A percentile compares a stretch with the other conserved stretches of the same genome.
phyloP scores from a whole-genome alignment of 768 basidiomycete species.

The Russula foetens region DNA sequence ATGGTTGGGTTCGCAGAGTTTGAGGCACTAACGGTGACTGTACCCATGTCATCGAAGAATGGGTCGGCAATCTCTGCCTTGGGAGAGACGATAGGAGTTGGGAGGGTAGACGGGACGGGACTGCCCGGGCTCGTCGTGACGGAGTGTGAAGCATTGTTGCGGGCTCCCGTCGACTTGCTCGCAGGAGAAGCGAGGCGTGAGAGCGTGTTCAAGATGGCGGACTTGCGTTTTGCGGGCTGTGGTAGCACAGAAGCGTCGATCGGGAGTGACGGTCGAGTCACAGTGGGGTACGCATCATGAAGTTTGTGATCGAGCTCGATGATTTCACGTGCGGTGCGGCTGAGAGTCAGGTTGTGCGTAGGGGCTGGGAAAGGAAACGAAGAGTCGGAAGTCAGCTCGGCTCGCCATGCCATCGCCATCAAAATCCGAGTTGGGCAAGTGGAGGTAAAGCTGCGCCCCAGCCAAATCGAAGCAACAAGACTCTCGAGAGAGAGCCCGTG shows the following conservation, averaged over 20 bases:
- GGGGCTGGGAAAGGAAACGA: constrained; percentile 47
- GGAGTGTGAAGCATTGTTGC: constrained; percentile 24
- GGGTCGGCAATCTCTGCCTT: constrained; percentile 54
- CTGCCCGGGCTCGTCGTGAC: constrained; percentile 21
- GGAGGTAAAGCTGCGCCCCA: constrained; percentile 15
- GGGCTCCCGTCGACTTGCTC: constrained; percentile 36
- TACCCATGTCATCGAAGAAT: constrained; percentile 34
- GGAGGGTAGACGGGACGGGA: constrained; percentile 28
- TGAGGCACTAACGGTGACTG: constrained; percentile 21
- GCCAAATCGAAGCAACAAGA: background rate
- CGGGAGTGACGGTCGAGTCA: constrained; percentile 53
- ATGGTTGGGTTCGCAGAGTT: constrained; percentile 31
- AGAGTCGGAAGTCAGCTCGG: constrained; percentile 11
- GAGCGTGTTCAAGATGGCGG: constrained; percentile 78
- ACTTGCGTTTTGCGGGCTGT: constrained; percentile 61
- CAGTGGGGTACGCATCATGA: constrained; percentile 49
- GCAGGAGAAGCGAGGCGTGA: constrained; percentile 75
- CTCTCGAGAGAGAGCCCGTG: constrained; percentile 14
- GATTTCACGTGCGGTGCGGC: constrained; percentile 67
- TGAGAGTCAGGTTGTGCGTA: constrained; percentile 84
- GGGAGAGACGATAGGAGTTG: constrained; percentile 44
- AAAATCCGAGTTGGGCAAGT: constrained; percentile 19
- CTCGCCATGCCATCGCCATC: background rate
- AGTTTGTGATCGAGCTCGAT: constrained; percentile 80
- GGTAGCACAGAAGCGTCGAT: constrained; percentile 49